phyloP scores from a whole-genome alignment of 2,329 filamentous ascomycete species.

The Metarhizium brunneum region DNA sequence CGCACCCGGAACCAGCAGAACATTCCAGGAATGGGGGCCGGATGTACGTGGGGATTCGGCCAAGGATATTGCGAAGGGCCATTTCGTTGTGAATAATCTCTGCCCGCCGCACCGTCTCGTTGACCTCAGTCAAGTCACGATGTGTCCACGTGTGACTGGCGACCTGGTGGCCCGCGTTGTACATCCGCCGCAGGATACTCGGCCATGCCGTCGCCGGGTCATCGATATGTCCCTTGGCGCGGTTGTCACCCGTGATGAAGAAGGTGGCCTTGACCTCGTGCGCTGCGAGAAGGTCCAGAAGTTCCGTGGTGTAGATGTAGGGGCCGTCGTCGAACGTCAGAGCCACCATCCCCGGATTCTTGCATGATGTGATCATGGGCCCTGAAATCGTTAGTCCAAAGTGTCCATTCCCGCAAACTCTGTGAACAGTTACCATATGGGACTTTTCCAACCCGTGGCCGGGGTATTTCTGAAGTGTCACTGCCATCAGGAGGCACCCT shows the following conservation, averaged over 20 bases:
- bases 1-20: conserved; percentile 28
- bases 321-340: conserved; percentile 41
- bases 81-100: conserved; percentile 37
- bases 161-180: conserved; percentile 34
- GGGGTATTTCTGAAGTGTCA: conserved; percentile 21
- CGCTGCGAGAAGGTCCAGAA: conserved; percentile 29
- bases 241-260: conserved; percentile 34
- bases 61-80: conserved; percentile 32
- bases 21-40: conserved; percentile 36
- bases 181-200: conserved; percentile 29
- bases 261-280: conserved; percentile 27
- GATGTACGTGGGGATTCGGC: conserved; percentile 33
- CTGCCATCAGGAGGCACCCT: conserved; percentile 23
- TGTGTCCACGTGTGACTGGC: conserved; percentile 40
- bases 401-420: too few relatives aligned
- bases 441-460: conserved; percentile 23
- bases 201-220: conserved; percentile 23
- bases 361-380: conserved; percentile 24
- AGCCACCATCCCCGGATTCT: conserved; percentile 26
- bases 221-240: conserved; percentile 32
- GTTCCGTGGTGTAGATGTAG: conserved; percentile 27
- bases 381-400: neutral
- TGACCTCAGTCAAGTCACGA: conserved; percentile 28
- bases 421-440: conserved; percentile 23
- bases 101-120: conserved; percentile 21